phyloP scores from a whole-genome alignment of 2,329 filamentous ascomycete genomes.

The Epicoccum sorghinum region DNA sequence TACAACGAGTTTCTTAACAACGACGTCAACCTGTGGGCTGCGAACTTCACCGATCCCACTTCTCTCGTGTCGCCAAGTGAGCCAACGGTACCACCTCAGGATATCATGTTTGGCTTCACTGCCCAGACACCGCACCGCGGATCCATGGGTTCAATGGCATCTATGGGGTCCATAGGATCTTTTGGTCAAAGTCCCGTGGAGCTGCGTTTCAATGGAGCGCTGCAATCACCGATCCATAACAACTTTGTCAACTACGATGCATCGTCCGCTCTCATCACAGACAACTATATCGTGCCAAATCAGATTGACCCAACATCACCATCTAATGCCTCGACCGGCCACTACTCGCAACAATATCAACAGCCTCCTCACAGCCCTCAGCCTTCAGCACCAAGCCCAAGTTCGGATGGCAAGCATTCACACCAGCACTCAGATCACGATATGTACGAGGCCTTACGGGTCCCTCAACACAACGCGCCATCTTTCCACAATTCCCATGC shows the following conservation, averaged over 20 bases:
- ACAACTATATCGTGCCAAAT: constrained; percentile 28
- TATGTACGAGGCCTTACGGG: constrained; percentile 27
- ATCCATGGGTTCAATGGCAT: constrained; percentile 17
- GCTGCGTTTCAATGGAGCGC: constrained; percentile 29
- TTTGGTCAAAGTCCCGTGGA: constrained; percentile 29
- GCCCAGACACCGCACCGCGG: constrained; percentile 23
- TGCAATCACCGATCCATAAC: constrained; percentile 33
- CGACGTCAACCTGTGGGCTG: constrained; percentile 34
- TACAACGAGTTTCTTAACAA: constrained; percentile 26
- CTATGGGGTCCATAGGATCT: constrained; percentile 13
- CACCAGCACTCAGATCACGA: constrained; percentile 35
- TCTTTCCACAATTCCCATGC: neutral
- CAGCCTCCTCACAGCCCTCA: constrained; percentile 33
- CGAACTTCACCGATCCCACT: constrained; percentile 34
- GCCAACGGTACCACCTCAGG: constrained; percentile 30
- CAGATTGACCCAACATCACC: constrained; percentile 30
- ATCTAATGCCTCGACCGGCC: constrained; percentile 28
- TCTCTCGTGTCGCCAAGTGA: constrained; percentile 39
- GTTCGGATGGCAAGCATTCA: constrained; percentile 37
- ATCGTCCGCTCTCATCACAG: constrained; percentile 32
- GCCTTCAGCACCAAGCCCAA: constrained; percentile 36
- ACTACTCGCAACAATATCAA: constrained; percentile 25
- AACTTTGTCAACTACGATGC: constrained; percentile 38
- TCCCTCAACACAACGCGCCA: neutral
- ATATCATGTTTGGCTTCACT: constrained; percentile 26